phyloP scores from a whole-genome alignment of 192 early-diverging fungal species.

The Neocallimastix lanati region DNA sequence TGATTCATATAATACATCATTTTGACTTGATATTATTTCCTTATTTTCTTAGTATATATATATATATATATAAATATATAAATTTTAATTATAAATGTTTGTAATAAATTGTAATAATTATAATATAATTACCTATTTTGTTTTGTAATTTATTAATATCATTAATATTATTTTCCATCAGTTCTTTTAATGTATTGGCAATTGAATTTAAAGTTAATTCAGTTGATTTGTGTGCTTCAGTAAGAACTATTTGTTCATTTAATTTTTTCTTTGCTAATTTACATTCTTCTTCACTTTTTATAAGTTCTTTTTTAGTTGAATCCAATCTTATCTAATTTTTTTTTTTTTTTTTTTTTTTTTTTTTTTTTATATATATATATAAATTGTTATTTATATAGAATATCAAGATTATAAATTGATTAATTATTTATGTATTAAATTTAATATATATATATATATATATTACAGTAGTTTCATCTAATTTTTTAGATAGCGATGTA shows the following conservation, averaged over 20 bases:
- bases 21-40: neutral
- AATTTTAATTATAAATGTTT: too few relatives aligned
- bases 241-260: neutral
- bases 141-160: neutral
- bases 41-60: neutral
- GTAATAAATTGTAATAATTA: too few relatives aligned
- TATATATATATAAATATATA: too few relatives aligned
- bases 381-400: too few relatives aligned
- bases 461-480: neutral
- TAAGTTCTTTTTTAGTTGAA: neutral
- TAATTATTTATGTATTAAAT: too few relatives aligned
- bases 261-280: neutral
- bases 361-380: neutral
- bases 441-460: too few relatives aligned
- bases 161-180: neutral
- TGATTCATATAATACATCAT: neutral
- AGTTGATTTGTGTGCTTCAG: neutral
- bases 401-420: too few relatives aligned
- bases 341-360: too few relatives aligned
- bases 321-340: too few relatives aligned
- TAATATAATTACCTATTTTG: neutral
- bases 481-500: neutral
- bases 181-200: neutral
- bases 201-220: neutral
- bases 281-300: neutral